Percentiles rank a stretch among this genome's conserved stretches.
phyloP scores from a whole-genome alignment of 2,329 filamentous ascomycete species.

The Xylariaceae sp. region DNA sequence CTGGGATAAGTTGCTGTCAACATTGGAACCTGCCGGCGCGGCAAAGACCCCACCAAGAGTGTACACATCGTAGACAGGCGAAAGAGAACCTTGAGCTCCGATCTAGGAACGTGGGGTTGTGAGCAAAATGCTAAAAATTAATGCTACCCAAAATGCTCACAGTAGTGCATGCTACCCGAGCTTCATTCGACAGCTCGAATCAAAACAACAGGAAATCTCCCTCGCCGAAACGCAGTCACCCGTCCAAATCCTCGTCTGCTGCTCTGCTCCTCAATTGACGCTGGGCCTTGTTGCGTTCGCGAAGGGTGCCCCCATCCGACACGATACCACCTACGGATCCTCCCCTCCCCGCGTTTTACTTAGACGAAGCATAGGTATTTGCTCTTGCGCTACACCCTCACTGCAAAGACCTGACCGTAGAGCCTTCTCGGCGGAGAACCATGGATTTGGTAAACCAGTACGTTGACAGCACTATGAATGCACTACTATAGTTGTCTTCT shows the following conservation, averaged over 20 bases:
- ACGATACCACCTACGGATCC: too few relatives aligned
- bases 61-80: too few relatives aligned
- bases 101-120: slow-evolving; percentile 41
- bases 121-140: slow-evolving; percentile 14
- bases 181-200: slow-evolving; percentile 3
- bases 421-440: slow-evolving; percentile 8
- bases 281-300: too few relatives aligned
- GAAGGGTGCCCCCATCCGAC: too few relatives aligned
- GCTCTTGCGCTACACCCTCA: neutral
- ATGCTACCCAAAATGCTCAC: slow-evolving; percentile 10
- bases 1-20: too few relatives aligned
- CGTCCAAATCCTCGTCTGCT: too few relatives aligned
- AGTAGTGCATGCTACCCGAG: slow-evolving; percentile 1
- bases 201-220: too few relatives aligned
- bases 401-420: neutral
- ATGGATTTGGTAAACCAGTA: slow-evolving; percentile 58
- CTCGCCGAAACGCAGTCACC: too few relatives aligned
- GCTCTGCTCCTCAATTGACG: too few relatives aligned
- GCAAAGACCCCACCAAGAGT: too few relatives aligned
- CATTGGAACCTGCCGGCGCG: too few relatives aligned
- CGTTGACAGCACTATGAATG: slow-evolving; percentile 24
- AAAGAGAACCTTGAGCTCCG: slow-evolving; percentile 35
- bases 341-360: neutral
- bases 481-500: too few relatives aligned
- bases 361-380: neutral